Percentiles rank a stretch among this genome's conserved stretches.
phyloP scores from a whole-genome alignment of 73 alveolate genomes.

The Tetrahymena thermophila region DNA sequence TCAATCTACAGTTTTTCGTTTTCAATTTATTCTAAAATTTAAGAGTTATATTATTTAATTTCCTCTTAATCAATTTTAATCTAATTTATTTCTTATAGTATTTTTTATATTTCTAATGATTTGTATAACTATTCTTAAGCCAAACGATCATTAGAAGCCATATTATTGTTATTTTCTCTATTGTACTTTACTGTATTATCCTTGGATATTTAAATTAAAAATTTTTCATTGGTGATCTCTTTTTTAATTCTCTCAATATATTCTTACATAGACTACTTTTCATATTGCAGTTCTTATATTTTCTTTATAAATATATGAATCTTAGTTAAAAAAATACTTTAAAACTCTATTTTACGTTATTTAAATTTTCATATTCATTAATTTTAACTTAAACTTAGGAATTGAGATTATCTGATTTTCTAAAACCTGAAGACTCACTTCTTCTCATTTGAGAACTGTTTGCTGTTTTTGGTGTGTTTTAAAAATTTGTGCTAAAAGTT shows the following conservation, averaged over 20 bases:
- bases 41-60: not conserved
- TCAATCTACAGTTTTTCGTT: not conserved
- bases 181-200: not conserved
- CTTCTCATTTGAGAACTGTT: not conserved
- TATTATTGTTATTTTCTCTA: not conserved
- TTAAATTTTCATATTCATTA: not conserved
- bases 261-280: not conserved
- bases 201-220: not conserved
- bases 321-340: not conserved
- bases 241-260: not conserved
- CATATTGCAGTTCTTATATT: not conserved
- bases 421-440: not conserved
- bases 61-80: not conserved
- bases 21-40: not conserved
- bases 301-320: not conserved
- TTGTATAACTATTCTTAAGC: not conserved
- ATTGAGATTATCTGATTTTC: not conserved
- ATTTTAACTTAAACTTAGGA: not conserved
- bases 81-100: not conserved
- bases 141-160: not conserved
- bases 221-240: not conserved
- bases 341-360: not conserved
- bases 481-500: not conserved
- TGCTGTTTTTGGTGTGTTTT: not conserved
- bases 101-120: not conserved